Base-by-base conservation (phyloP, 2,329 filamentous ascomycete species). In the Botrytis squamosa region DNA sequence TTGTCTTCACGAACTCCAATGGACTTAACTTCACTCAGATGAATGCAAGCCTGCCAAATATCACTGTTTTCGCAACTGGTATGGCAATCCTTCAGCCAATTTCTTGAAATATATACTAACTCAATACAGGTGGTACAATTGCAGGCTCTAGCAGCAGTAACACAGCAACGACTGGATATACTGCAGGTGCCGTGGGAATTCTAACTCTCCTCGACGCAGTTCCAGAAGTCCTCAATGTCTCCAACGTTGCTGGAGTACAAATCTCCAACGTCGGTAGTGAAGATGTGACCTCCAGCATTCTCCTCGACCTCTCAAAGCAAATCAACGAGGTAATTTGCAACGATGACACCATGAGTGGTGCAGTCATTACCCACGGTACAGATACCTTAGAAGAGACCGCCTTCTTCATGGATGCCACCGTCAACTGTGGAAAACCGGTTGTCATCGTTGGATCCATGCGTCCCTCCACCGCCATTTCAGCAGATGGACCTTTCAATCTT, bases 381-480 rank as follows among this genome's bases (percentile, higher is more conserved):
- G 90, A 92, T 77, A 90, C 88, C 0, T 83, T 91, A 1, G 89
- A 91, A 77, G 89, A 91, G 80, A 86, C 87, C 0, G 87, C 88
- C 14, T 90, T 91, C 82, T 90, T 90, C 82, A 82, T 91, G 14
- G 87, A 90, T 75, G 81, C 88, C 5, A 89, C 87, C 0, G 80
- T 90, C 49, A 85, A 85, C 76, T 87, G 85, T 62, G 83, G 84
- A 44, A 90, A 91, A 80, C 89, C 89, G 0, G 84, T 91, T 8
- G 85, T 91, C 6, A 78, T 89, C 38, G 89, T 89, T 2, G 89
- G 89, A 8, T 86, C 89, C 29, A 91, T 91, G 89, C 84, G 89
- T 16, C 89, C 89, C 7, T 86, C 88, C 0, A 90, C 89, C 0
- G 88, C 88, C 20, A 84, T 90, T 77, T 88, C 86, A 74, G 88